Conservation (phyloP, 192 early-diverging fungal genomes). For the Mortierella claussenii region DNA sequence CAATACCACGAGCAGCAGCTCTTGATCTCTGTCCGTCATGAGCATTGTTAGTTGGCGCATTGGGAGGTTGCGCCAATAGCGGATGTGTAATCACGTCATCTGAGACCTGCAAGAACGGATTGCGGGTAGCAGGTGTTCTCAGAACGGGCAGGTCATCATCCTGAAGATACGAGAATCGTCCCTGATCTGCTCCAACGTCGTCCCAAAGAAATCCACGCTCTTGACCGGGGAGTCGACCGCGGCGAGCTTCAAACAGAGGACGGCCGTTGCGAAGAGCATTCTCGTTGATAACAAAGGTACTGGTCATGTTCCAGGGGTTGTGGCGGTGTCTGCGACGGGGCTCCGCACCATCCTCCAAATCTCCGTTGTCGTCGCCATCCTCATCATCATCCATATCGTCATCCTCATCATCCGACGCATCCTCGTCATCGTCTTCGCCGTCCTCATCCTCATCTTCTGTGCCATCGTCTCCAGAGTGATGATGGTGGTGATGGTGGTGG, state of each 20-base stretch:
- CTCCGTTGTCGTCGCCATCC: constrained; percentile 39
- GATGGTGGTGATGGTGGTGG: constrained; percentile 51
- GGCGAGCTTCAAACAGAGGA: constrained; percentile 49
- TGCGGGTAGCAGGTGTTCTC: constrained; percentile 32
- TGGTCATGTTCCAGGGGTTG: constrained; percentile 50
- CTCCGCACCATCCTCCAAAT: constrained; percentile 36
- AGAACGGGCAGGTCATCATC: constrained; percentile 44
- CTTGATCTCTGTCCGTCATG: constrained; percentile 17
- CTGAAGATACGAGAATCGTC: constrained; percentile 38
- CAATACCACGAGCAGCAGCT: constrained; percentile 44
- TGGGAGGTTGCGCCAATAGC: constrained; percentile 64
- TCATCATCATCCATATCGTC: constrained; percentile 61
- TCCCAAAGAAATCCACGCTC: constrained; percentile 52
- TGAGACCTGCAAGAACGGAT: constrained; percentile 36
- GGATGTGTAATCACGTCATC: constrained; percentile 74
- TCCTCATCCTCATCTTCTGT: constrained; percentile 67
- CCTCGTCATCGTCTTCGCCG: constrained; percentile 67
- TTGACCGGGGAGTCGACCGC: constrained; percentile 44
- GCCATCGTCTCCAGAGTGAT: constrained; percentile 55
- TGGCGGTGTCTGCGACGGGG: constrained; percentile 30
- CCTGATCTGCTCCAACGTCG: constrained; percentile 43
- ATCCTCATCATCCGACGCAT: constrained; percentile 54
- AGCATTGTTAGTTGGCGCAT: constrained; percentile 9
- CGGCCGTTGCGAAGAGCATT: constrained; percentile 38
- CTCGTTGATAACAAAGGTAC: constrained; percentile 47